Evolutionary conservation across 768 basidiomycete genomes (phyloP).

Genomic region (Amanita molliuscula): DNA sequence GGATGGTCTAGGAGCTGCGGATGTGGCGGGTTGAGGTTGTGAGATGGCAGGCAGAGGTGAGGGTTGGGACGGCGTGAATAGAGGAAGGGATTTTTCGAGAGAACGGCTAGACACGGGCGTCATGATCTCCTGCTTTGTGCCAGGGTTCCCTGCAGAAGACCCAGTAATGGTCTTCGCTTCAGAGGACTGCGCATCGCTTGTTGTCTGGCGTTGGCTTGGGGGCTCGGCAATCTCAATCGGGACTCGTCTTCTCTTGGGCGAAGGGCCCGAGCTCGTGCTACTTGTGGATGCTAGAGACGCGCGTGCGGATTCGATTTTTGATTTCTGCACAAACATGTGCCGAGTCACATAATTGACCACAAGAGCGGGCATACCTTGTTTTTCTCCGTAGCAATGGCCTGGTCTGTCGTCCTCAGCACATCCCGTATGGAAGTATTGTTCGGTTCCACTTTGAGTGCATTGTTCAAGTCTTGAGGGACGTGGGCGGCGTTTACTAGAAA

Average conservation of each 20-base stretch:
- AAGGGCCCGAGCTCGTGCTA: constrained; percentile 4
- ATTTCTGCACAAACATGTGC: constrained; percentile 15
- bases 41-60: constrained; percentile 2
- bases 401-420: constrained; percentile 46
- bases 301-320: constrained; percentile 13
- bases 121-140: constrained; percentile 6
- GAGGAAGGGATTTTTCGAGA: constrained; percentile 11
- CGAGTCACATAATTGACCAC: background rate
- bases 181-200: background rate
- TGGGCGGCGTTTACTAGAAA: background rate
- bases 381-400: constrained; percentile 25
- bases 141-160: background rate
- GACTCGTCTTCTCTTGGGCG: constrained; percentile 42
- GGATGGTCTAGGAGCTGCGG: constrained; percentile 11
- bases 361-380: constrained; percentile 19
- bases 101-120: constrained; percentile 17
- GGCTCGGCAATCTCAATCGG: constrained; percentile 54
- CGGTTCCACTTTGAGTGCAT: constrained; percentile 52
- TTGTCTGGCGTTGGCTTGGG: constrained; percentile 1
- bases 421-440: constrained; percentile 49
- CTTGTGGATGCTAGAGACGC: constrained; percentile 8
- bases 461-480: constrained; percentile 42
- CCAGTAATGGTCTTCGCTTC: background rate
- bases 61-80: constrained; percentile 1
- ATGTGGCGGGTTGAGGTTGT: constrained; percentile 6